phyloP scores from a whole-genome alignment of 345 rosid species.

The Fremontodendron californicum region DNA sequence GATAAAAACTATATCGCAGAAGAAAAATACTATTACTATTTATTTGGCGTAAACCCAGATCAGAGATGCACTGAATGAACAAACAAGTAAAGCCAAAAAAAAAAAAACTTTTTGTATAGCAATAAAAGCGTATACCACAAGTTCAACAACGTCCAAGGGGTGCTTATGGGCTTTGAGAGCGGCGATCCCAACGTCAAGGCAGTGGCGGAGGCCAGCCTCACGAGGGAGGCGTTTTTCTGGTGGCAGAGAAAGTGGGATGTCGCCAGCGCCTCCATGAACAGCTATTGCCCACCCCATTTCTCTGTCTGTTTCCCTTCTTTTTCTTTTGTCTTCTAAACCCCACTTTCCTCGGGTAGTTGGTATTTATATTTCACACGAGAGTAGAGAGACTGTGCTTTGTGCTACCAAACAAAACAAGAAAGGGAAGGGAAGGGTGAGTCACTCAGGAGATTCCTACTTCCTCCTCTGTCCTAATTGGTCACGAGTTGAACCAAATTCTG shows the following conservation, averaged over 20 bases:
- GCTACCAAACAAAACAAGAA: too few species aligned
- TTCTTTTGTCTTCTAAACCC: too few species aligned
- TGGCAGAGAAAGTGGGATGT: slow-evolving; percentile 45
- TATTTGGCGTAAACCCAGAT: background rate
- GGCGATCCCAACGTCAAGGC: slow-evolving; percentile 73
- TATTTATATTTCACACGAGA: too few species aligned
- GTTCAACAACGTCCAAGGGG: slow-evolving; percentile 85
- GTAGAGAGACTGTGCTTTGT: too few species aligned
- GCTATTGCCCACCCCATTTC: slow-evolving; percentile 93
- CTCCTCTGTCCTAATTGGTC: too few species aligned
- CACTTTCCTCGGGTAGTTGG: background rate
- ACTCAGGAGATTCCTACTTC: too few species aligned
- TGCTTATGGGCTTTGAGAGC: slow-evolving; percentile 63
- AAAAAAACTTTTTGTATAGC: background rate
- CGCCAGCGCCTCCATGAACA: slow-evolving; percentile 90
- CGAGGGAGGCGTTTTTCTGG: slow-evolving; percentile 68
- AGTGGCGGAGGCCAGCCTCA: slow-evolving; percentile 77
- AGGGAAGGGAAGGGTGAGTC: too few species aligned
- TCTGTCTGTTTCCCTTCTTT: too few species aligned
- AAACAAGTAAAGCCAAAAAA: background rate
- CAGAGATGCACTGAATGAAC: background rate
- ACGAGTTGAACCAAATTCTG: too few species aligned
- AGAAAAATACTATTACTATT: too few species aligned
- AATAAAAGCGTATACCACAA: slow-evolving; percentile 51
- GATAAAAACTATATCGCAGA: background rate